Base-by-base conservation (phyloP, 192 early-diverging fungal species). In the Coemansia sp. region DNA sequence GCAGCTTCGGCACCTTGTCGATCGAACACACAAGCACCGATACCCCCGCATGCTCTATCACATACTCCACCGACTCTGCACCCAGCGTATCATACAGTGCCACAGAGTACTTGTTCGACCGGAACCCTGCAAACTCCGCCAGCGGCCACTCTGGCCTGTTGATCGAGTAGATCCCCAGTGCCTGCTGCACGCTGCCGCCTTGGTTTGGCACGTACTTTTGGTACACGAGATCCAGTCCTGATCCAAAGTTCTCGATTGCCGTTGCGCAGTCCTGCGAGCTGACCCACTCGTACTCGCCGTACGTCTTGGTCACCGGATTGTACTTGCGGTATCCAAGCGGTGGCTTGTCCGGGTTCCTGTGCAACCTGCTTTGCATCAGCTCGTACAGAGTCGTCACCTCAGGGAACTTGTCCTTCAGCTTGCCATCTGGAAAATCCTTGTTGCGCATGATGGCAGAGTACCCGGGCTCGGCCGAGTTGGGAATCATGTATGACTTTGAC, bases 71-170 rank as follows among this genome's bases (percentile, higher is more conserved):
- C 1, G 91, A 83, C 22, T 93, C 88, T 2, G 87, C 82, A 22
- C 92, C 96, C 20, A 96, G 80, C 7, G 93, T 94, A 59, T 96
- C 94, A 67, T 95, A 94, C 25, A 98, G 81, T 0, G 94, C 87
- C 3, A 95, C 91, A 8, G 83, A 84, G 58, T 74, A 82, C 37
- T 85, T 67, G 45, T 72, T 82, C 22, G 89, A 87, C n/a, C 83
- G 71, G 63, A 84, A 83, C 19, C 86, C 82, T 1, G 81, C 91
- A 40, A 84, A 75, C 63, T 92, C 88, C 9, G 87, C 62, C 33
- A 94, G 82, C 37, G 82, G 68, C 88, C 92, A 94, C 50, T 92
- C 89, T 6, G 86, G 79, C 6, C 89, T 75, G 74, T 93, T 93
- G 68, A 84, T 81, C 6, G 90, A 75, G 83, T 90, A 93, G 30